Base-by-base conservation (phyloP, 163 green algal species). In the Scenedesmus sp. region DNA sequence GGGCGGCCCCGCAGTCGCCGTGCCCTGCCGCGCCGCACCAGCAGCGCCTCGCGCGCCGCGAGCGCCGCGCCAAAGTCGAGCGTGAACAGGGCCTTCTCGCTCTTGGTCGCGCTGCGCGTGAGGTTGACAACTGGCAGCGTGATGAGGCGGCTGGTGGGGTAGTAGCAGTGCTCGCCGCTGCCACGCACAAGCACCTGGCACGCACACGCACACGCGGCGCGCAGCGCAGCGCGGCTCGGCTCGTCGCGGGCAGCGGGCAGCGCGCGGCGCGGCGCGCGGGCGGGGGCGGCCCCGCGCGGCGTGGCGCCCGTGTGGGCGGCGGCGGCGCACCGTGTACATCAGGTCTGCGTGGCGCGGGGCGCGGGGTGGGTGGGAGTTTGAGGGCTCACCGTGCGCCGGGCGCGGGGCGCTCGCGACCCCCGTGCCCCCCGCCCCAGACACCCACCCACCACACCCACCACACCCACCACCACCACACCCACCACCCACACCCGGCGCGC, bases 101-200 rank as follows among this genome's bases (percentile, higher is more conserved):
- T 64, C 39, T 50, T 54, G 7, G 28, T 31, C 4, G 24, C 45
- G 45, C 34, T 60, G 54, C 75, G 54, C 7, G 63, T 83, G 20
- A 83, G 44, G 64, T 83, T 83, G 56, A 74, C 64, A 42, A 83
- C 51, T 13, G 75, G 75, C 64, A 83, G 63, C 26, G 65, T 75
- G 50, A 83, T 69, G 18, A 83, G 64, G 54, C 75, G 75, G 22
- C 64, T 77, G 64, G 47, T 83, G 39, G 75, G 75, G 75, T 83
- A 83, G 64, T 77, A 83, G 31, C 34, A 22, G 20, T 33, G 63
- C 53, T 77, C 63, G 31, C 75, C 75, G 18, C 42, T 69, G 36
- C 29, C 26, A 31, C 66, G 67, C 3, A 75, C 63, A 26, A 81
- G 63, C 31, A 81, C 69, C 69, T 77, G 66, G 14, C 24, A n/a